phyloP scores from a whole-genome alignment of 2,329 filamentous ascomycete genomes.

The Trichoderma endophyticum region DNA sequence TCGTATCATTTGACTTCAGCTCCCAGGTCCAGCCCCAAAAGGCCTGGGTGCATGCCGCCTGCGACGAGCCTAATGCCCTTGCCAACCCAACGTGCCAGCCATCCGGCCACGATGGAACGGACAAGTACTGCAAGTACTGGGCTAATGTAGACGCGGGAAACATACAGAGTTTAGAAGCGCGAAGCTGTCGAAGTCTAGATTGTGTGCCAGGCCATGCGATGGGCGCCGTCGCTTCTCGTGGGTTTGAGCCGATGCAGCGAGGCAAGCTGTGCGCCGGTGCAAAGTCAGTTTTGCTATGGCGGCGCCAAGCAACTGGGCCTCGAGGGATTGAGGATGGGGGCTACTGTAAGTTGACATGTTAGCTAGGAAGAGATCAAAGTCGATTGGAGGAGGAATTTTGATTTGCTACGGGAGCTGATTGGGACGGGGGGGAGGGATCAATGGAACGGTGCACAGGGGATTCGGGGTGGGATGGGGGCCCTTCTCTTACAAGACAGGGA shows the following conservation, averaged over 20 bases:
- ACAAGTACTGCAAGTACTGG: neutral
- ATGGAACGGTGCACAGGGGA: neutral
- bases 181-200: neutral
- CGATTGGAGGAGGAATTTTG: neutral
- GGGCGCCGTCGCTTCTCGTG: neutral
- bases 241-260: neutral
- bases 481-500: neutral
- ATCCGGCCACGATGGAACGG: neutral
- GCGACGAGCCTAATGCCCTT: neutral
- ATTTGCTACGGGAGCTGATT: neutral
- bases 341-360: neutral
- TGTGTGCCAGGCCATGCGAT: neutral
- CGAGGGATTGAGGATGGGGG: neutral
- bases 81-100: neutral
- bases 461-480: neutral
- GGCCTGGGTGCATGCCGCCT: neutral
- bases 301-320: neutral
- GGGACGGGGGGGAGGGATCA: neutral
- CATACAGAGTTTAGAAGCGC: neutral
- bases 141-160: neutral
- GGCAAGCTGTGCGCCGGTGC: neutral
- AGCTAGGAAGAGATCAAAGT: neutral
- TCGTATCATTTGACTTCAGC: neutral
- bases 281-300: slow-evolving; percentile 5
- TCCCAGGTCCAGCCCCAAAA: neutral